Evolutionary conservation across 495 filamentous ascomycete species (phyloP).

Genomic region (Aspergillus diversus): DNA sequence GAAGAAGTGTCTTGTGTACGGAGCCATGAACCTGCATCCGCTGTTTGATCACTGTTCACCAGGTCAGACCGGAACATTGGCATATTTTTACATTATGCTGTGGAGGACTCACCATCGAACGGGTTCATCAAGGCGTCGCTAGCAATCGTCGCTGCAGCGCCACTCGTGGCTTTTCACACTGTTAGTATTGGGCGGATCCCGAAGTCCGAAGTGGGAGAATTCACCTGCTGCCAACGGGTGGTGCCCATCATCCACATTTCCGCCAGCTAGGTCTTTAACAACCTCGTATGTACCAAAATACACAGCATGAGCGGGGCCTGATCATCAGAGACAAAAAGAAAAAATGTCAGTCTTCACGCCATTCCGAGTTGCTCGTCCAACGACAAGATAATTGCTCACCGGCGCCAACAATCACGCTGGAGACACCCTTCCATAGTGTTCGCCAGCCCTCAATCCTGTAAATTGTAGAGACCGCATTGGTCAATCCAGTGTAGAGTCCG

Average conservation of each 20-base stretch:
- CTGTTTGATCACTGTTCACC: slow-evolving; percentile 86
- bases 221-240: slow-evolving; percentile 91
- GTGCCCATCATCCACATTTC: slow-evolving; percentile 84
- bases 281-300: slow-evolving; percentile 98
- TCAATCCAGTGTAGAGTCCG: slow-evolving; percentile 86
- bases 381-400: slow-evolving; percentile 54
- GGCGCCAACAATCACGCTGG: slow-evolving; percentile 93
- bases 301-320: slow-evolving; percentile 94
- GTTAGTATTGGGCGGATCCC: slow-evolving; percentile 24
- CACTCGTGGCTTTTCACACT: slow-evolving; percentile 70
- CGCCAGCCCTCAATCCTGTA: slow-evolving; percentile 84
- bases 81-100: neutral
- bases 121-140: slow-evolving; percentile 99
- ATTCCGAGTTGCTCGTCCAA: slow-evolving; percentile 12
- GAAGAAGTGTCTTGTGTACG: slow-evolving; percentile 77
- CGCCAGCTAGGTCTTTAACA: slow-evolving; percentile 94
- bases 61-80: slow-evolving; percentile 11
- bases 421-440: slow-evolving; percentile 94
- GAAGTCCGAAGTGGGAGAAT: slow-evolving; percentile 19
- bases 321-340: slow-evolving; percentile 14
- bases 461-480: slow-evolving; percentile 90
- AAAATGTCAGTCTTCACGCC: slow-evolving; percentile 30
- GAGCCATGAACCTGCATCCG: slow-evolving; percentile 98
- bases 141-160: slow-evolving; percentile 91
- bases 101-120: slow-evolving; percentile 80